phyloP scores from a whole-genome alignment of 108 stramenopile species.

The Nannochloropsis gaditana region DNA sequence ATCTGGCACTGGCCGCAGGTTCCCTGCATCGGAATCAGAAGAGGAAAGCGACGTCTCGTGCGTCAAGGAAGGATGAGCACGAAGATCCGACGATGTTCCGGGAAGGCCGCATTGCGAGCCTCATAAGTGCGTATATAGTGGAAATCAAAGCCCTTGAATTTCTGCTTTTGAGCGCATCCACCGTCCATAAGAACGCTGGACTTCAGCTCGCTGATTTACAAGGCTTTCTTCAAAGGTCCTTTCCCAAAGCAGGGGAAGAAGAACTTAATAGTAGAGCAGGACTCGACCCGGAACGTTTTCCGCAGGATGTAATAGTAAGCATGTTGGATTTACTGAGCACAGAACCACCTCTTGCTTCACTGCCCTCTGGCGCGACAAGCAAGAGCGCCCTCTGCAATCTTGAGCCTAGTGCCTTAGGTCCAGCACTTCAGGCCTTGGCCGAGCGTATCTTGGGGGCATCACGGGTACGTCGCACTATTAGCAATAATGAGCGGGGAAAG shows the following conservation, averaged over 20 bases:
- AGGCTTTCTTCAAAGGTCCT: not conserved
- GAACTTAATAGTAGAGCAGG: not conserved
- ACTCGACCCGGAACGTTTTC: not conserved
- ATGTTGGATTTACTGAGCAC: not conserved
- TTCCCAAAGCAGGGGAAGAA: not conserved
- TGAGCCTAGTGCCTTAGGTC: not conserved
- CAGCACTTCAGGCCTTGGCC: not conserved
- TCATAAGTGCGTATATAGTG: not conserved
- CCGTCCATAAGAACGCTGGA: not conserved
- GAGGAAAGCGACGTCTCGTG: not conserved
- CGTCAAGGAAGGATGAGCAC: not conserved
- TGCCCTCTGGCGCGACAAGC: not conserved
- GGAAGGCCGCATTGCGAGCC: not conserved
- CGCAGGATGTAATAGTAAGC: not conserved
- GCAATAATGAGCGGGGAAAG: not conserved
- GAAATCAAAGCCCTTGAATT: conserved; percentile 1
- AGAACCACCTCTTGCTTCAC: not conserved
- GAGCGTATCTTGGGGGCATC: not conserved
- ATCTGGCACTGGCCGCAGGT: not conserved
- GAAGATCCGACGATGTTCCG: not conserved
- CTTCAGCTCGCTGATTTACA: not conserved
- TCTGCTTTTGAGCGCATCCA: not conserved
- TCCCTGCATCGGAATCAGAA: not conserved
- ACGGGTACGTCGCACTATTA: not conserved
- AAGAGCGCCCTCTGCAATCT: not conserved